Evolutionary conservation across 768 basidiomycete genomes (phyloP), one percentile per base, ranked within the genome.

Genomic region (Termitomyces sp.): DNA sequence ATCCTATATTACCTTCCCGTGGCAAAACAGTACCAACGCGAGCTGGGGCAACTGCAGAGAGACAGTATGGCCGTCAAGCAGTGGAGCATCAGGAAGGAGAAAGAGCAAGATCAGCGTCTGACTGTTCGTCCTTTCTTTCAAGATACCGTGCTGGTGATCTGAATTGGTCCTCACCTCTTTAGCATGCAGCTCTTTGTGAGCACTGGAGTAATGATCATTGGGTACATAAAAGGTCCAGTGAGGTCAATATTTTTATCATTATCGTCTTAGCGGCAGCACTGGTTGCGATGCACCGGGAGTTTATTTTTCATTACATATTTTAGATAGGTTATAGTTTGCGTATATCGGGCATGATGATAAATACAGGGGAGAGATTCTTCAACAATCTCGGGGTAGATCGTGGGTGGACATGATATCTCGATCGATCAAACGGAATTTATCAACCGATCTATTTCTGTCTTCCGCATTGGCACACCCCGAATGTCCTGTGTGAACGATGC

Each of bases 171-270:
- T 43, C 14, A n/a, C 40, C 6, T 26, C 26, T 51, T 13, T 32
- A 74, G 73, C 72, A 72, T 43, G 71, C 73, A 5, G 61, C 66
- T 14, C 60, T 70, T n/a, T 73, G 72, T 55, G 72, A 72, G 53
- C 67, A 67, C 40, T 73, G 73, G 73, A 63, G 66, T 50, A 62
- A 62, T 53, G 62, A 63, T 14, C 70, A 70, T 52, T 72, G 69
- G 71, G 66, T 64, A n/a, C 60, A 65, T 54, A 55, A 62, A 36
- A 50, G 58, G 33, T 64, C 60, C 26, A 59, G 48, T 7, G 56
- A 59, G 46, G 55, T 64, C 2, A 59, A 64, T 20, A 43, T 58
- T 7, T 51, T 59, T 5, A 58, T 63, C 3, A 60, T 62, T 30
- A 26, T 54, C 18, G 26, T 62, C 28, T 40, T 62, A 26, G 51